Evolutionary conservation across 2,329 filamentous ascomycete genomes (phyloP).

Genomic region (Claviceps fusiformis): DNA sequence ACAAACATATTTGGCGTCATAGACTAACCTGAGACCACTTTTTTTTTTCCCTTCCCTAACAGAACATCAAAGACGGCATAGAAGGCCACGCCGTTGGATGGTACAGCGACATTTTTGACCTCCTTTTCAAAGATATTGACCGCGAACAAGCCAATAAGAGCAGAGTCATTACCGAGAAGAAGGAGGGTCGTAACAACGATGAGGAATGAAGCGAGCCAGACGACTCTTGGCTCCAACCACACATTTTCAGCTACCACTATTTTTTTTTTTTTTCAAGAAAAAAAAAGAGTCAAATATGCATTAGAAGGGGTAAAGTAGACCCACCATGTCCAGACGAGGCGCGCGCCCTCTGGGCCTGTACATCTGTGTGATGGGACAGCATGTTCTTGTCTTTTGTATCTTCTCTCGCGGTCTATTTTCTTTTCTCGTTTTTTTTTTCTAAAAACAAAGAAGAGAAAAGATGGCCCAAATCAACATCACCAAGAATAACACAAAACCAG

Average conservation of each 20-base stretch:
- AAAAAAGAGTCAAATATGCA: background rate
- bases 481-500: background rate
- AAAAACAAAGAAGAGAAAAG: background rate
- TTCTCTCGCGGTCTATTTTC: background rate
- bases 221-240: background rate
- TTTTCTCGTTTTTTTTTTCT: background rate
- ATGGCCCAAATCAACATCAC: background rate
- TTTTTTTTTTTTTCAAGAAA: background rate
- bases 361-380: constrained; percentile 1
- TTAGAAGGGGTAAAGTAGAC: background rate
- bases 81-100: constrained; percentile 82
- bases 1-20: background rate
- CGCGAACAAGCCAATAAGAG: constrained; percentile 59
- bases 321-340: background rate
- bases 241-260: background rate
- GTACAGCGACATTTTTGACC: constrained; percentile 87
- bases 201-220: constrained; percentile 17
- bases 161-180: constrained; percentile 44
- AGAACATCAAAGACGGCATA: constrained; percentile 98
- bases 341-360: background rate
- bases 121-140: constrained; percentile 78
- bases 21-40: background rate
- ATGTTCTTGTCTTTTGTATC: background rate
- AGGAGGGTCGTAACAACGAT: constrained; percentile 24
- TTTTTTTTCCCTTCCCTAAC: constrained; percentile 6